These are phyloP conservation scores for Penicillium cataractarum DNA, from an alignment of 495 filamentous ascomycete species.

Conservation along the genomic window DNA sequence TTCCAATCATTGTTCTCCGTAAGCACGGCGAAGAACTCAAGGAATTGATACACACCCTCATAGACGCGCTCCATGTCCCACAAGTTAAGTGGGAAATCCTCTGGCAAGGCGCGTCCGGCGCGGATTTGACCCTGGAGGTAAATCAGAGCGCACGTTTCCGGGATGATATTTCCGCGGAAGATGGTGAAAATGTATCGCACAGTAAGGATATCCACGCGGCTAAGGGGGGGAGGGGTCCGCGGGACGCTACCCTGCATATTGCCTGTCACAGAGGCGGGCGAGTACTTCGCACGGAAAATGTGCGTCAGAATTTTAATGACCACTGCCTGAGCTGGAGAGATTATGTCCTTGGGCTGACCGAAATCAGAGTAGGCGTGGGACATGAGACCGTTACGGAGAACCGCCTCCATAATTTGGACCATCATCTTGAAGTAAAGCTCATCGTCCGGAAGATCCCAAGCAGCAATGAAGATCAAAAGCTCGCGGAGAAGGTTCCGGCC, in stretches of 20 bases:
- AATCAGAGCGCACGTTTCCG: slow-evolving; percentile 89
- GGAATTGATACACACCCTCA: slow-evolving; percentile 87
- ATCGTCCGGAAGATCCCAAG: slow-evolving; percentile 91
- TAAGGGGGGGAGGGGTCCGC: slow-evolving; percentile 40
- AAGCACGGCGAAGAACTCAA: slow-evolving; percentile 91
- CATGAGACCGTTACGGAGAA: slow-evolving; percentile 83
- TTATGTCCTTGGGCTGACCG: slow-evolving; percentile 90
- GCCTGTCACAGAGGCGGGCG: slow-evolving; percentile 53
- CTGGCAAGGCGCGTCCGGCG: slow-evolving; percentile 61
- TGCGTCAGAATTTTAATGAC: slow-evolving; percentile 86
- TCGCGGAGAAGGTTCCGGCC: slow-evolving; percentile 87
- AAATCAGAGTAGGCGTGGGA: slow-evolving; percentile 90
- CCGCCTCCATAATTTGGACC: slow-evolving; percentile 90
- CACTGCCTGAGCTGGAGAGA: slow-evolving; percentile 90
- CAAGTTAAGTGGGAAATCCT: slow-evolving; percentile 89
- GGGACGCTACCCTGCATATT: slow-evolving; percentile 39
- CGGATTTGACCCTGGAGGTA: slow-evolving; percentile 90
- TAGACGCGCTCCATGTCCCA: slow-evolving; percentile 96
- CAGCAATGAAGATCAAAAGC: slow-evolving; percentile 91
- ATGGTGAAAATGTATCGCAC: slow-evolving; percentile 90
- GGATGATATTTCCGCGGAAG: slow-evolving; percentile 88
- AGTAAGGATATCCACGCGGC: slow-evolving; percentile 65
- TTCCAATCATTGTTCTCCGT: slow-evolving; percentile 74
- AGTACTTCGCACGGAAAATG: slow-evolving; percentile 77
- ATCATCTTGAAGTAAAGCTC: slow-evolving; percentile 94